Percentiles rank a stretch among this genome's conserved stretches.
These are phyloP conservation scores for Calonectria montana DNA, from an alignment of 2,329 filamentous ascomycete genomes.

Conservation along the genomic window DNA sequence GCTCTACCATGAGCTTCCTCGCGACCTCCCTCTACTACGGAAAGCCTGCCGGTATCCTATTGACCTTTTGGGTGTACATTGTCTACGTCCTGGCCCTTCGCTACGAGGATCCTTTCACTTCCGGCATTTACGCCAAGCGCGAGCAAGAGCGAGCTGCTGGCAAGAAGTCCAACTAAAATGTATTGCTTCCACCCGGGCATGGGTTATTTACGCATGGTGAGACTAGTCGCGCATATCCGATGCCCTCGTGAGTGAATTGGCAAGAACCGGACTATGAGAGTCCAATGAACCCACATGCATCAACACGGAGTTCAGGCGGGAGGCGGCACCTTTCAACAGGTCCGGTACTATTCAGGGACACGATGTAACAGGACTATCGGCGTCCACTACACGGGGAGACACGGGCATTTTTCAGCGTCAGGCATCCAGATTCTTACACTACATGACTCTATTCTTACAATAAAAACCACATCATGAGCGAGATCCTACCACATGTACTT, in stretches of 20 bases:
- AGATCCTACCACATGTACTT: background rate
- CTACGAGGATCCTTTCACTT: slow-evolving; percentile 96
- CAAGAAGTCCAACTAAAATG: slow-evolving; percentile 64
- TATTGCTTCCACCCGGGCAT: slow-evolving; percentile 9
- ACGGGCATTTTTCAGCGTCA: slow-evolving; percentile 24
- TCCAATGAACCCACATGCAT: slow-evolving; percentile 28
- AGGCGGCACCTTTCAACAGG: slow-evolving; percentile 44
- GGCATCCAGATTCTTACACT: slow-evolving; percentile 26
- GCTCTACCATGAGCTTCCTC: slow-evolving; percentile 91
- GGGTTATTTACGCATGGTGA: slow-evolving; percentile 13
- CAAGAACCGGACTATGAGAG: background rate
- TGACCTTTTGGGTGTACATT: slow-evolving; percentile 79
- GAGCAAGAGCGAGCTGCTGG: slow-evolving; percentile 67
- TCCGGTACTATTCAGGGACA: slow-evolving; percentile 35
- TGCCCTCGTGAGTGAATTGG: background rate
- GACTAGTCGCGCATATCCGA: slow-evolving; percentile 4
- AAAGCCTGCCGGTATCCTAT: slow-evolving; percentile 84
- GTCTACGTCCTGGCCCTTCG: slow-evolving; percentile 84
- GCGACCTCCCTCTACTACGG: slow-evolving; percentile 87
- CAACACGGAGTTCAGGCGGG: slow-evolving; percentile 33
- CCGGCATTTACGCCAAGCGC: slow-evolving; percentile 90
- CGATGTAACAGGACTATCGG: slow-evolving; percentile 34
- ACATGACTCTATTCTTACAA: slow-evolving; percentile 28
- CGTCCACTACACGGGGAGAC: slow-evolving; percentile 28
- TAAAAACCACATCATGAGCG: slow-evolving; percentile 24